A percentile compares a stretch with the other conserved stretches of the same genome.
These are phyloP conservation scores for Penicillium silybi DNA, from an alignment of 495 filamentous ascomycete species.

Conservation along the genomic window DNA sequence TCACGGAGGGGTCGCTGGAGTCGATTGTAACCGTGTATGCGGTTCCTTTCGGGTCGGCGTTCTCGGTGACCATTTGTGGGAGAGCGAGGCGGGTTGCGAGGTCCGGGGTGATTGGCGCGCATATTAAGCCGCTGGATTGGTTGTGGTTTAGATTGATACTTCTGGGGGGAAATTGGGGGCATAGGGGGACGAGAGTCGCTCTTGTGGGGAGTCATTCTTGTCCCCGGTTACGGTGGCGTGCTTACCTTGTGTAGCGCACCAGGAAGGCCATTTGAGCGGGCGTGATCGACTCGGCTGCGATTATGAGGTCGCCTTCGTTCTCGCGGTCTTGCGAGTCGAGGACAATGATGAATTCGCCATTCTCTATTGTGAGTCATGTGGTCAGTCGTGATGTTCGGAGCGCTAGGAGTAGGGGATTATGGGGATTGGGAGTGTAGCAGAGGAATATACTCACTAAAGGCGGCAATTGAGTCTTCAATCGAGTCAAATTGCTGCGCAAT, in stretches of 20 bases:
- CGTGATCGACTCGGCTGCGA: slow-evolving; percentile 82
- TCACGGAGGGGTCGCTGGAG: slow-evolving; percentile 63
- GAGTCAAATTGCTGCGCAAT: slow-evolving; percentile 60
- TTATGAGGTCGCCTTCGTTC: slow-evolving; percentile 97
- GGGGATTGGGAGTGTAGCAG: background rate
- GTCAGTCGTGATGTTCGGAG: slow-evolving; percentile 15
- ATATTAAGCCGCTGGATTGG: slow-evolving; percentile 71
- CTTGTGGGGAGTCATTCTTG: background rate
- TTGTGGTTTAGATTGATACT: background rate
- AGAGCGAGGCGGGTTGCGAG: slow-evolving; percentile 66
- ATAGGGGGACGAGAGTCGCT: background rate
- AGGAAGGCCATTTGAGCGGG: slow-evolving; percentile 92
- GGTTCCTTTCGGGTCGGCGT: slow-evolving; percentile 80
- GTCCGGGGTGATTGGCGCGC: slow-evolving; percentile 70
- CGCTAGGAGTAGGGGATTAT: background rate
- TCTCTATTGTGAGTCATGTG: slow-evolving; percentile 46
- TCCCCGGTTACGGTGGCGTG: background rate
- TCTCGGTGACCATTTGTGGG: slow-evolving; percentile 84
- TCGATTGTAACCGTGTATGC: slow-evolving; percentile 91
- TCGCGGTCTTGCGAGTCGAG: slow-evolving; percentile 88
- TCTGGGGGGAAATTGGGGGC: background rate
- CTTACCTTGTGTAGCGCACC: slow-evolving; percentile 71
- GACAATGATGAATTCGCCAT: slow-evolving; percentile 92
- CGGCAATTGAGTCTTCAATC: slow-evolving; percentile 78
- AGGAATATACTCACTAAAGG: slow-evolving; percentile 64